These are phyloP conservation scores for Microsporum audouinii DNA, from an alignment of 2,329 filamentous ascomycete genomes.

Conservation along the genomic window DNA sequence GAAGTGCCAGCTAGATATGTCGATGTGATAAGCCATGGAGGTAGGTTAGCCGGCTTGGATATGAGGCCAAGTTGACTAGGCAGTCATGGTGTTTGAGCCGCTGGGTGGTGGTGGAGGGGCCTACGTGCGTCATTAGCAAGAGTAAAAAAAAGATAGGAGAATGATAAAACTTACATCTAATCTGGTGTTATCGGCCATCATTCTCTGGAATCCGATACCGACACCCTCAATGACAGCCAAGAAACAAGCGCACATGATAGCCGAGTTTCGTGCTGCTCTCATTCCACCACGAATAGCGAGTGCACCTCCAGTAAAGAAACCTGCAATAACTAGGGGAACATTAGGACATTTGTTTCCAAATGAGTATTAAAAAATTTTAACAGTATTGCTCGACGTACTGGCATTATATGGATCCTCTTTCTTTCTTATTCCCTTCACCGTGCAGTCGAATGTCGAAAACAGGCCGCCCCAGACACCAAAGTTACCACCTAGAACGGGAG, in stretches of 20 bases:
- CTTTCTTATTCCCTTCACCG: constrained; percentile 82
- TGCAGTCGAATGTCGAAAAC: constrained; percentile 93
- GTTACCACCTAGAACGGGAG: constrained; percentile 91
- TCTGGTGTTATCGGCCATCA: constrained; percentile 82
- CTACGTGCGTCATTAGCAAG: neutral
- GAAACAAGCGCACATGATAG: constrained; percentile 89
- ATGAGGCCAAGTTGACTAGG: neutral
- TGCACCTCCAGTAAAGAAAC: constrained; percentile 90
- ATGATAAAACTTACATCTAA: constrained; percentile 49
- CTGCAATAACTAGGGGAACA: constrained; percentile 60
- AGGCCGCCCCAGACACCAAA: constrained; percentile 96
- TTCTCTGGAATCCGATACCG: constrained; percentile 86
- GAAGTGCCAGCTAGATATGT: neutral
- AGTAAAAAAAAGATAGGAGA: neutral
- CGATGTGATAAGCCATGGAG: neutral
- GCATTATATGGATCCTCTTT: constrained; percentile 99
- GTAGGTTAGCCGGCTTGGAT: neutral
- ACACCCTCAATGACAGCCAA: constrained; percentile 95
- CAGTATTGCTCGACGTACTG: constrained; percentile 38
- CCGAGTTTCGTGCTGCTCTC: constrained; percentile 85
- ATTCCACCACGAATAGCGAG: constrained; percentile 84
- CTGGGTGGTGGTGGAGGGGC: constrained; percentile 3
- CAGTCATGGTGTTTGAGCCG: constrained; percentile 1
- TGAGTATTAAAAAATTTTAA: neutral
- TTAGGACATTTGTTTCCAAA: neutral